Evolutionary conservation across 2,329 filamentous ascomycete genomes (phyloP).

Genomic region (Fusarium tricinctum): DNA sequence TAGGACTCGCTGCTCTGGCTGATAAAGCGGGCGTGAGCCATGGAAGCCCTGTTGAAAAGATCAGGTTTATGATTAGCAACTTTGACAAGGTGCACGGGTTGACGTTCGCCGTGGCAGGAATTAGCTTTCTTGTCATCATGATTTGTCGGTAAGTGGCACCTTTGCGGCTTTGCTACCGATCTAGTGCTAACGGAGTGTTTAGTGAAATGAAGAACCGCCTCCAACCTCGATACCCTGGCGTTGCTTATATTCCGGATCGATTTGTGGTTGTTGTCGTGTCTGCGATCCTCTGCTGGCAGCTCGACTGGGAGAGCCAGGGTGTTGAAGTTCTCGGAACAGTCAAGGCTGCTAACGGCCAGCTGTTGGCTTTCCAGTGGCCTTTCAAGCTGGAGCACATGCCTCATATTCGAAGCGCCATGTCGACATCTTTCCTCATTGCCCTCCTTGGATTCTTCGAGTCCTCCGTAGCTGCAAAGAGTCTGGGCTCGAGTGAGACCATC

Average conservation of each 20-base stretch:
- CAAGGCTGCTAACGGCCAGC: slow-evolving; percentile 76
- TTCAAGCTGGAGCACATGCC: slow-evolving; percentile 82
- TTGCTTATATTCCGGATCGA: slow-evolving; percentile 92
- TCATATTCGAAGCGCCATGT: slow-evolving; percentile 87
- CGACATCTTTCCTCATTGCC: slow-evolving; percentile 92
- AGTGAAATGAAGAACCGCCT: slow-evolving; percentile 86
- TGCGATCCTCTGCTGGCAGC: slow-evolving; percentile 80
- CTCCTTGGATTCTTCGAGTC: slow-evolving; percentile 99
- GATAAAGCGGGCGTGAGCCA: slow-evolving; percentile 77
- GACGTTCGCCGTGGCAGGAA: slow-evolving; percentile 81
- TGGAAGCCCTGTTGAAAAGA: slow-evolving; percentile 87
- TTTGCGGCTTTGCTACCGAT: background rate
- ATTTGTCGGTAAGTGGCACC: slow-evolving; percentile 75
- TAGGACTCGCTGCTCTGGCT: slow-evolving; percentile 79
- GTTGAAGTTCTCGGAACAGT: slow-evolving; percentile 88
- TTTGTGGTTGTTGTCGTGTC: slow-evolving; percentile 90
- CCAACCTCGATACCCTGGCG: slow-evolving; percentile 81
- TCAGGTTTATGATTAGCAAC: slow-evolving; percentile 82
- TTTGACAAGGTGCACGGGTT: slow-evolving; percentile 76
- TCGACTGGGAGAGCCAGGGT: slow-evolving; percentile 83
- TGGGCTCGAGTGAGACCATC: slow-evolving; percentile 79
- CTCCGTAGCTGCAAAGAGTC: slow-evolving; percentile 92
- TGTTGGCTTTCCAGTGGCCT: slow-evolving; percentile 88
- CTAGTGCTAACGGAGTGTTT: slow-evolving; percentile 14
- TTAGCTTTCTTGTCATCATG: slow-evolving; percentile 91